Evolutionary conservation across 2,329 filamentous ascomycete genomes (phyloP), one percentile per base, ranked within the genome.

Genomic region (Zasmidium citrigriseum): DNA sequence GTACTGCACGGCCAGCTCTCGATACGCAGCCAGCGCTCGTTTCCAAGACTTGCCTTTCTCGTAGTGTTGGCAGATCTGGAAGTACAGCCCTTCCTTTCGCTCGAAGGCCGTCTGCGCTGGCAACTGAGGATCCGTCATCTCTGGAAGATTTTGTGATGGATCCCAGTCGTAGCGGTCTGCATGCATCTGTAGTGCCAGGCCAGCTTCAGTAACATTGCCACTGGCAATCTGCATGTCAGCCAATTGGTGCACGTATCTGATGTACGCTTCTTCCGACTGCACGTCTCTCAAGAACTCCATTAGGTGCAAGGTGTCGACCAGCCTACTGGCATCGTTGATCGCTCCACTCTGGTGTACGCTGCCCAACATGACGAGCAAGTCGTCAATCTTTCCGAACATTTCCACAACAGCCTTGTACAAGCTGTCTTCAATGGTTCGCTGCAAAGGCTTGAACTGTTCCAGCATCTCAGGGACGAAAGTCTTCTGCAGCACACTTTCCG

Each of bases 221-320:
- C 89, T 84, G 44, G 88, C 84, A 9, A 84, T 83, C 73, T 98
- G 93, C 12, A 95, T 80, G 41, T 86, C 80, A 2, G 92, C 90
- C 20, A 98, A 82, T 73, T 97, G 92, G 71, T 98, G 93, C 14
- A 98, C 93, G 69, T 98, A 97, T 64, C 92, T 89, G 64, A 96
- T 89, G 74, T 96, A 98, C 57, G 97, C 96, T 69, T 97, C 93
- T 72, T 96, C 92, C 70, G 96, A 96, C 66, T 96, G 90, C 89
- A 97, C 96, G 71, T 97, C 92, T 64, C 92, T 89, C 67, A 98
- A 83, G 76, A 97, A 98, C 67, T 97, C 91, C 93, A 98, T 97
- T 23, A 98, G 80, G 56, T 91, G 86, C 52, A 98, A 78, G 0
- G 91, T 91, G 73, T 97, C 92, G 75, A 96, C 90, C 64, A 96